Conservation (phyloP, 176 grass and related monocot genomes). For the Thinopyrum elongatum region DNA sequence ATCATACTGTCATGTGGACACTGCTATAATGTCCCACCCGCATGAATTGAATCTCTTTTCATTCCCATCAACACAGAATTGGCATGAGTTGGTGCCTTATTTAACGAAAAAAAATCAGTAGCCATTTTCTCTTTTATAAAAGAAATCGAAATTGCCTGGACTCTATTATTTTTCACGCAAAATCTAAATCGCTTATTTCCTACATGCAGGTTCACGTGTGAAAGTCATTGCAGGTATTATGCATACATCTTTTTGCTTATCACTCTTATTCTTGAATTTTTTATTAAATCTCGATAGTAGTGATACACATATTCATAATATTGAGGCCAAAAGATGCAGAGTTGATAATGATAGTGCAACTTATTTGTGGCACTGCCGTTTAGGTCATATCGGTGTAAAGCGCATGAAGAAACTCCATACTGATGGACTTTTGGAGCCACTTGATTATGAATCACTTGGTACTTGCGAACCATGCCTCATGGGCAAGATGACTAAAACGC, state of each 20-base stretch:
- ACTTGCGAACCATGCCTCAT: too few species aligned
- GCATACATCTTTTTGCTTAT: background rate
- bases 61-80: background rate
- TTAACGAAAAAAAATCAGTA: background rate
- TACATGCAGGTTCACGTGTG: slow-evolving; percentile 17
- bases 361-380: too few species aligned
- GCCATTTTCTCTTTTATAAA: too few species aligned
- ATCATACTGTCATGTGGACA: background rate
- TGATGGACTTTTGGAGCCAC: too few species aligned
- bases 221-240: slow-evolving; percentile 21
- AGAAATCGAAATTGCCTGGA: background rate
- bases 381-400: too few species aligned
- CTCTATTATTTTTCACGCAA: background rate
- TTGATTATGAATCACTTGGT: too few species aligned
- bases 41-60: background rate
- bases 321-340: too few species aligned
- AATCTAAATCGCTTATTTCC: background rate
- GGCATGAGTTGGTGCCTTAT: background rate
- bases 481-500: too few species aligned
- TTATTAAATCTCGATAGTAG: too few species aligned
- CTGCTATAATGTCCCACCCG: background rate
- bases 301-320: too few species aligned
- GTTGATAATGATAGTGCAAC: too few species aligned
- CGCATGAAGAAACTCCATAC: too few species aligned
- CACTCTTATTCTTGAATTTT: background rate